These are phyloP conservation scores for Sorghum bicolor DNA, from an alignment of 176 grass and related monocot genomes.

Conservation along the genomic window DNA sequence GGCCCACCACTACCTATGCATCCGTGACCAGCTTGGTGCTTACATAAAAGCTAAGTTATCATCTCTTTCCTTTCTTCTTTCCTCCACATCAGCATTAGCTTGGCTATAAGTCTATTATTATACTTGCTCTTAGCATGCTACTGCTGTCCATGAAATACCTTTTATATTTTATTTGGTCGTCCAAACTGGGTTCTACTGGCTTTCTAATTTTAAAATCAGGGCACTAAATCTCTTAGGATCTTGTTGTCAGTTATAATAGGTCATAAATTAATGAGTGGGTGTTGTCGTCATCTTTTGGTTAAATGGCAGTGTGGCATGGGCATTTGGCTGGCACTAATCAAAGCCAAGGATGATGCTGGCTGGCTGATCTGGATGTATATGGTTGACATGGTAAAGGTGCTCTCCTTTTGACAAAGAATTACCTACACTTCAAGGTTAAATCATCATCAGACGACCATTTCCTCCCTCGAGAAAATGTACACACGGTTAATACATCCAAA, in stretches of 20 bases:
- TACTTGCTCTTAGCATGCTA: no score
- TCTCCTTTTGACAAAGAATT: not conserved
- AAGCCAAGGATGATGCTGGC: not conserved
- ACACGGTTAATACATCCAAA: not conserved
- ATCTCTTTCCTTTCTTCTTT: no score
- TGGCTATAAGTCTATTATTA: no score
- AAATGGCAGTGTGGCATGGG: not conserved
- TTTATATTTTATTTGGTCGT: not conserved
- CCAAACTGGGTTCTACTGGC: not conserved
- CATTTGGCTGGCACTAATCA: slow-evolving; percentile 1
- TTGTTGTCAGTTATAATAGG: not conserved
- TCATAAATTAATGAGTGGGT: slow-evolving; percentile 6
- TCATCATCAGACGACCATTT: not conserved
- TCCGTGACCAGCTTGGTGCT: no score
- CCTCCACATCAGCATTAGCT: no score
- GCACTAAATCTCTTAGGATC: not conserved
- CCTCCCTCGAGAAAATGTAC: not conserved
- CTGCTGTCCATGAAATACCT: not conserved
- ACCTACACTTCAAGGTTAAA: not conserved
- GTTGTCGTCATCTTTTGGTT: slow-evolving; percentile 13
- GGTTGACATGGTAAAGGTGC: not conserved
- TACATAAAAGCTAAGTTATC: no score
- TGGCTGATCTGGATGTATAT: not conserved
- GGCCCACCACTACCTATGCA: no score
- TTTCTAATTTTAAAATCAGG: not conserved